Evolutionary conservation across 2,329 filamentous ascomycete species (phyloP), one percentile per base, ranked within the genome.

Genomic region (Pyrenophora graminea): DNA sequence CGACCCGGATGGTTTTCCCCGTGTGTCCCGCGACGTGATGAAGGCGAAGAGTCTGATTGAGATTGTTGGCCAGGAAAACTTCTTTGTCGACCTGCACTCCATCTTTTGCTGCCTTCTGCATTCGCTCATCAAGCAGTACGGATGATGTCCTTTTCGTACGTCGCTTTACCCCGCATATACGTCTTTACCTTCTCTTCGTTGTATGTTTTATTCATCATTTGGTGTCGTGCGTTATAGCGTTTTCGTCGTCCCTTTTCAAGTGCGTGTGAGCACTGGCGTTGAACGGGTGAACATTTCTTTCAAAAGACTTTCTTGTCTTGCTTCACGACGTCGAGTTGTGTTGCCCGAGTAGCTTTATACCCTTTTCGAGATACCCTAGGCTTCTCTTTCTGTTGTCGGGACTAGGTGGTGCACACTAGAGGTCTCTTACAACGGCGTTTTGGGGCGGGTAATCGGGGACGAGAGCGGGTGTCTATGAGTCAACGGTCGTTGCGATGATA

Each of bases 71-170:
- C 80, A 82, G 48, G 80, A 82, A 51, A 78, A 79, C 67, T 80
- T 85, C 58, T 85, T 85, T 59, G 78, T 82, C 9, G 79, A 83
- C 56, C 67, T 84, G 7, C 82, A 85, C 64, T 77, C 76, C 27
- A 73, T 79, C 46, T 84, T 85, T 64, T 71, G 68, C 58, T 58
- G 64, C 48, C 63, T 76, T 15, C 61, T 76, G 19, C 66, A 72
- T 48, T 64, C 62, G 12, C 68, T 75, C 18, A 73, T 74, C 57
- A 72, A 72, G 58, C 71, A 74, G 38, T 74, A 71, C 42, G 71
- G 72, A 42, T 67, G 58, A 61, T 39, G 33, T 15, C 3, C 10
- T 30, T 31, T n/a, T 45, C n/a, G 6, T 32, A 12, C 39, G 4
- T 46, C 21, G 40, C 27, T 48, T 49, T 30, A 23, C 37, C 45